Base-by-base conservation (phyloP, 139 green algal species). In the Monoraphidium neglectum region DNA sequence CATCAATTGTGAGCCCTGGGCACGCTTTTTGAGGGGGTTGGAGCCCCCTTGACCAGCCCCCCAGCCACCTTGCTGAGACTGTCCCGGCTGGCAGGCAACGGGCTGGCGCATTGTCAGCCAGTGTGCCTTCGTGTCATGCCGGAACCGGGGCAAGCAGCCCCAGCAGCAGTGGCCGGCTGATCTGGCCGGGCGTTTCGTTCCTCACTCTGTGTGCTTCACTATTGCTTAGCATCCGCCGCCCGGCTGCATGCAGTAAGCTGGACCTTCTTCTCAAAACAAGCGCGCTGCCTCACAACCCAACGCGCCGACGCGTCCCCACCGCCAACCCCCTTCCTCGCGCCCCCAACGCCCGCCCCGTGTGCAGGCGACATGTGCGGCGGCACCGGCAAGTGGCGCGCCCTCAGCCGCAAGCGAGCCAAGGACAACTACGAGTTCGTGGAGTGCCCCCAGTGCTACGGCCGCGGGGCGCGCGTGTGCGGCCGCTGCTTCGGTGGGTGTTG, bases 351-450 rank as follows among this genome's bases (percentile, higher is more conserved):
- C 18, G 49, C 49, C n/a, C n/a, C n/a, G n/a, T n/a, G 33, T 12
- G n/a, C 76, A 94, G 89, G 89, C 83, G 96, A 99, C 90, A 98
- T 99, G 96, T 99, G 96, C 79, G 96, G 96, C 15, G 96, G 96
- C 28, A 98, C 93, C 26, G 96, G 96, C 74, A 99, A 99, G 84
- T 99, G 96, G 96, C 89, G 94, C 23, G 96, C 95, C 0, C 89
- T 99, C 47, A 96, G 86, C 76, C 86, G 95, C 62, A 97, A 98
- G 87, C 84, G 95, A 1, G 89, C 92, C 60, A 94, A 97, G 84
- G 95, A 98, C 84, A 95, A 85, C 24, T 99, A 99, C 76, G 93
- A 99, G 86, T 99, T 98, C 72, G 92, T 92, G 3, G 96, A 99
- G 88, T 99, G 96, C 88, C 96, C 96, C 2, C 93, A 98, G 76